Percentiles rank a stretch among this genome's conserved stretches.
These are phyloP conservation scores for Ephemerocybe angulata DNA, from an alignment of 768 basidiomycete genomes.

Conservation along the genomic window DNA sequence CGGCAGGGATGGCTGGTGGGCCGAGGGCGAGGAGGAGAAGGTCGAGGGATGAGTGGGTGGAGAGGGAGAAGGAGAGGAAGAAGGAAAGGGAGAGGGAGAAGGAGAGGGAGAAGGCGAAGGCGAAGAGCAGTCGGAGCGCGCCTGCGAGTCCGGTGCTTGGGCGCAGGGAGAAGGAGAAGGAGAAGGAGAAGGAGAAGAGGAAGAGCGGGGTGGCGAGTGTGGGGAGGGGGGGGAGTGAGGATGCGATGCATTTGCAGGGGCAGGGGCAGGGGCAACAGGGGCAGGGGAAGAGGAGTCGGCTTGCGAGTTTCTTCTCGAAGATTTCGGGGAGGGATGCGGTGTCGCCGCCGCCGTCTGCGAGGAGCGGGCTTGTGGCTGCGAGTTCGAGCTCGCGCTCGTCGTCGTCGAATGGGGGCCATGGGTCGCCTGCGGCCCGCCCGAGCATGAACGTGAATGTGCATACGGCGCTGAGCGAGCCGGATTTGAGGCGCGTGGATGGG, in stretches of 20 bases:
- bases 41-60: too few species aligned
- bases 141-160: neutral
- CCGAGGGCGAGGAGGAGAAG: neutral
- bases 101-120: neutral
- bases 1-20: neutral
- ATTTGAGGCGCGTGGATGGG: neutral
- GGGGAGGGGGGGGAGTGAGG: slow-evolving; percentile 6
- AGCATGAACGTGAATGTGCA: neutral
- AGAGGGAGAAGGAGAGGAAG: neutral
- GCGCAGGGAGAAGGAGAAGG: neutral
- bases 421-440: neutral
- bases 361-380: too few species aligned
- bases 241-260: neutral
- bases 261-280: neutral
- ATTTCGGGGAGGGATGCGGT: neutral
- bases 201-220: slow-evolving; percentile 5
- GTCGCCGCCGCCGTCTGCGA: neutral
- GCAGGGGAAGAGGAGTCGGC: slow-evolving; percentile 9
- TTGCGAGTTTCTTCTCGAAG: slow-evolving; percentile 13
- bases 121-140: neutral
- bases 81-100: neutral
- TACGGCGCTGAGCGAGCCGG: neutral
- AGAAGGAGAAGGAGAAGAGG: slow-evolving; percentile 2
- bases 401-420: neutral
- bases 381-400: neutral